Evolutionary conservation across 2,329 filamentous ascomycete genomes (phyloP), one percentile per base, ranked within the genome.

Genomic region (Talaromyces rugulosus): DNA sequence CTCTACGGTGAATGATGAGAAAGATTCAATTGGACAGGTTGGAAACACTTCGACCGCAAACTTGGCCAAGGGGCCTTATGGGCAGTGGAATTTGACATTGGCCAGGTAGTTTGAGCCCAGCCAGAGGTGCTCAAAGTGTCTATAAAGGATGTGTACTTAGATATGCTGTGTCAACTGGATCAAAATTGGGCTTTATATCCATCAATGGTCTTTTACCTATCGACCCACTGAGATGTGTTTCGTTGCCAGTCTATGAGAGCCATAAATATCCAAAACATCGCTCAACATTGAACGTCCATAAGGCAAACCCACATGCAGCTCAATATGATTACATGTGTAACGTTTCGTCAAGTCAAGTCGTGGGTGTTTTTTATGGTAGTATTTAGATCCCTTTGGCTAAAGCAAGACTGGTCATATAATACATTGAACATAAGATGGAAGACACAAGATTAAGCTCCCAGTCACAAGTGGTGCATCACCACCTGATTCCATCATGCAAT

Each of bases 31-130:
- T 40, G 53, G 50, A 28, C 30, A 61, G 18, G 11, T 52, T 23
- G 53, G 18, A 30, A 61, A 50, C 31, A 18, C 3, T 16, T 61
- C 59, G 16, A 56, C 8, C 4, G 59, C 55, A 30, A 52, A 27
- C 14, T 52, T 61, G 42, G 33, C 55, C 18, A 56, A 61, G n/a
- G 47, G 30, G 18, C 42, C 28, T 14, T 34, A 16, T 42, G 59
- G 53, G 12, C 53, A 61, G 53, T 61, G 59, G 59, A 56, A 56
- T n/a, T 47, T 61, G 28, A 56, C 36, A 31, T 27, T 56, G 23
- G n/a, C 50, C 9, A 52, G 16, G 6, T 52, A 52, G 12, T 18
- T 52, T 30, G 16, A n/a, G 42, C 5, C 18, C 18, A 23, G 6
- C 42, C 6, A 12, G 47, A 14, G 11, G 27, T 27, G 11, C 2